Base-by-base conservation (phyloP, 2,329 filamentous ascomycete genomes). In the Parastagonospora avenae region DNA sequence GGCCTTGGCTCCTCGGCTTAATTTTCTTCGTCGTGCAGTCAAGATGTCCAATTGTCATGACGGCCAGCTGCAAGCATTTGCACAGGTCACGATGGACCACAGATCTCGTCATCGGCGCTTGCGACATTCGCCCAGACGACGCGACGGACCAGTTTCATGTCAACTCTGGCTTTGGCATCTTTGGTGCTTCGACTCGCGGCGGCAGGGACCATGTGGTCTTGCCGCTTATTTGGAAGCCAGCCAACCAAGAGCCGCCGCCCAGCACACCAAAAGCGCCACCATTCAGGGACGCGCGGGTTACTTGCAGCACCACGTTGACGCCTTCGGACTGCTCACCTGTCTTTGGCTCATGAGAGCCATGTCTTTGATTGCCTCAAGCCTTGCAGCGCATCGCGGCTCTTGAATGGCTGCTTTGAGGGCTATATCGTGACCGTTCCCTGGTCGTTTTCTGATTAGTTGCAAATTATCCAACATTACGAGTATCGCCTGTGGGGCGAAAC, bases 391-490 rank as follows among this genome's bases (percentile, higher is more conserved):
- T 42, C 41, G 36, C 24, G 43, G 24, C n/a, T 48, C 50, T 42
- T 63, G 57, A 57, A 33, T 63, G 63, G 51, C 16, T 54, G 42
- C 36, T 24, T 19, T 27, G 37, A 8, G 15, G 35, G 15, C 19
- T 16, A 37, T 37, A 16, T 37, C 35, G 16, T 37, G 35, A 16
- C 8, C 14, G 8, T 52, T 52, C 53, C 47, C 51, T 63, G 52
- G 52, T 55, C 38, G 19, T 16, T 40, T 50, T 35, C 42, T 55
- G 37, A 62, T 64, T 60, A 63, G 55, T 56, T 58, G 55, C 56
- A 57, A 54, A 60, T 61, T 57, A 63, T 66, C 64, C 65, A 66
- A 67, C 67, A 68, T 65, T 71, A 52, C 60, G 59, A 64, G 67
- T 65, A 52, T 68, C 60, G 60, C 44, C 44, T 52, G 66, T 60